phyloP scores from a whole-genome alignment of 2,329 filamentous ascomycete genomes.

The Aspergillus hortae region DNA sequence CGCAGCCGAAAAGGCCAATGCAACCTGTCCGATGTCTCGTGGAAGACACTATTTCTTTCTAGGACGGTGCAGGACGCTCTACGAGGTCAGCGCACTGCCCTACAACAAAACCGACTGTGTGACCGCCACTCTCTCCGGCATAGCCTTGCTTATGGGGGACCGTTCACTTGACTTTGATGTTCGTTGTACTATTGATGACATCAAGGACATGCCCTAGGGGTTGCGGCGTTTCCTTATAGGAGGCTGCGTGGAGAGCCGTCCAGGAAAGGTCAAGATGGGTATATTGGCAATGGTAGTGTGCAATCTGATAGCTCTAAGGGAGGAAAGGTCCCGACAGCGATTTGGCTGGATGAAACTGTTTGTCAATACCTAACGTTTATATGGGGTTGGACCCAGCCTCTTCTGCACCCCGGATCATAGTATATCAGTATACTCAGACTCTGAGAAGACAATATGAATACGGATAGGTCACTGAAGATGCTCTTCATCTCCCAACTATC shows the following conservation, averaged over 20 bases:
- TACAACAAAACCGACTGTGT: constrained; percentile 3
- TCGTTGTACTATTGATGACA: background rate
- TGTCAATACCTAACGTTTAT: too few species aligned
- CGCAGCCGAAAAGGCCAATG: constrained; percentile 4
- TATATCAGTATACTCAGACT: too few species aligned
- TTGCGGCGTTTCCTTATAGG: background rate
- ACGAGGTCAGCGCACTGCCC: background rate
- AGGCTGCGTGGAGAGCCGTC: background rate
- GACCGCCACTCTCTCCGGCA: background rate
- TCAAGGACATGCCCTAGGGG: constrained; percentile 1
- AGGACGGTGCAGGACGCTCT: background rate
- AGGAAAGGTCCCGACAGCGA: too few species aligned
- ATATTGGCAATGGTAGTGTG: background rate
- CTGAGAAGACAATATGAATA: too few species aligned
- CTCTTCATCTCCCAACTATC: too few species aligned
- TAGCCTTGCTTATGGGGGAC: constrained; percentile 2
- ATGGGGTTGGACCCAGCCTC: too few species aligned
- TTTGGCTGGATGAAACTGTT: too few species aligned
- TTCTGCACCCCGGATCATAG: too few species aligned
- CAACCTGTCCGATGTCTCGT: constrained; percentile 5
- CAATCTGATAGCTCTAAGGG: too few species aligned
- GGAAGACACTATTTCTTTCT: background rate
- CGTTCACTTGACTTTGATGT: background rate
- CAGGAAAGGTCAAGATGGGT: background rate
- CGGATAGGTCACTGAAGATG: too few species aligned